Evolutionary conservation across 2,329 filamentous ascomycete genomes (phyloP), one percentile per base, ranked within the genome.

Genomic region (Bipolaris zeicola): DNA sequence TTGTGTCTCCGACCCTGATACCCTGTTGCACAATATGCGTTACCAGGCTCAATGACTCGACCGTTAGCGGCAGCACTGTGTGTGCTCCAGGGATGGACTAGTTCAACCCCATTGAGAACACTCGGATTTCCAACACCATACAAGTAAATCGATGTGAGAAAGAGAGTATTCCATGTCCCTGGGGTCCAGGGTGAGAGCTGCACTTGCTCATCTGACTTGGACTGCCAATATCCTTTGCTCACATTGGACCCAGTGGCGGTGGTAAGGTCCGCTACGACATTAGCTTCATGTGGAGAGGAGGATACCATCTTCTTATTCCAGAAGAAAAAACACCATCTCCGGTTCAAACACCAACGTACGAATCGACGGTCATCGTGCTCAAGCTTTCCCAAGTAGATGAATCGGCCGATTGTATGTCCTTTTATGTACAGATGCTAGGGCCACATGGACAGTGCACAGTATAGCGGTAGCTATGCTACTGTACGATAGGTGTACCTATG

Each of bases 11-110:
- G 31, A 48, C 14, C 45, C 33, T 24, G 20, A 38, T 20, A 48
- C 47, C 36, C 31, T 44, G 48, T 46, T 52, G 38, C 36, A 55
- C 48, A 52, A 55, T 39, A 46, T 38, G 51, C 43, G 31, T 55
- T 45, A 43, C 42, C 43, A 47, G 55, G 41, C 45, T 22, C n/a
- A 53, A 34, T 54, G 55, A 53, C 52, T 55, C 56, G 52, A 37
- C 33, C 11, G 11, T 41, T 33, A 48, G 45, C 43, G 47, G 47
- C 31, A 24, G 33, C 43, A 39, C 43, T 26, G 20, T 58, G 28
- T 31, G 28, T 28, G 39, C 31, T 44, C 38, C 47, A 16, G 31
- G 51, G n/a, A 33, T 43, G 48, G 46, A 39, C 34, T 47, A 34
- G 13, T 16, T 26, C 24, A 10, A 34, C 13, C 14, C 20, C 18